Conservation (phyloP, 2,329 filamentous ascomycete genomes). For the Westerdykella aurantiaca region DNA sequence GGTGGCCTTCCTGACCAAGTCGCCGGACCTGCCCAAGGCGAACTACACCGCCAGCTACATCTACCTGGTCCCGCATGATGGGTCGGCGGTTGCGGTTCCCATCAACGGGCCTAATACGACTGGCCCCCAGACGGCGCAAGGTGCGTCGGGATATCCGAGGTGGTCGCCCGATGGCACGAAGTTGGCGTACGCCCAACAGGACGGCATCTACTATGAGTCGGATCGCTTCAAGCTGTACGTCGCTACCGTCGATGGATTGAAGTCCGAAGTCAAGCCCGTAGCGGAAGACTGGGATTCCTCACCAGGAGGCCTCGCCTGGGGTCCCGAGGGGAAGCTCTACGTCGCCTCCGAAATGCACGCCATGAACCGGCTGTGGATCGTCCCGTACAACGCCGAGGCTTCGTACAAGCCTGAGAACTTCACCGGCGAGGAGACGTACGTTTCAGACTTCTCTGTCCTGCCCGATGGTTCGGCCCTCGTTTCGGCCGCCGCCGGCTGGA, state of each 20-base stretch:
- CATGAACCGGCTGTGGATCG: conserved; percentile 48
- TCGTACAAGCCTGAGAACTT: conserved; percentile 40
- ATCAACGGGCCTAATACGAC: conserved; percentile 30
- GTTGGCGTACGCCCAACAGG: conserved; percentile 70
- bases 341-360: conserved; percentile 30
- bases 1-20: conserved; percentile 65
- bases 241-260: conserved; percentile 27
- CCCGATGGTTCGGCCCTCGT: conserved; percentile 51
- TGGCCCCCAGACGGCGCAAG: conserved; percentile 42
- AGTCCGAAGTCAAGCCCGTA: conserved; percentile 20
- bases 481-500: conserved; percentile 29
- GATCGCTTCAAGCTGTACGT: conserved; percentile 58
- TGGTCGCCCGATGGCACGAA: conserved; percentile 70
- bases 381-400: conserved; percentile 54
- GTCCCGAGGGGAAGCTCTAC: conserved; percentile 26
- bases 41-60: conserved; percentile 77
- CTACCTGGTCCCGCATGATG: conserved; percentile 64
- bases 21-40: conserved; percentile 64
- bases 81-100: conserved; percentile 44
- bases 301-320: conserved; percentile 25
- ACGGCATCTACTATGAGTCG: conserved; percentile 64
- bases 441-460: conserved; percentile 48
- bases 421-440: conserved; percentile 39
- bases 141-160: conserved; percentile 60
- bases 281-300: conserved; percentile 34